phyloP scores from a whole-genome alignment of 768 basidiomycete species.

The Pleurotus ostreatus region DNA sequence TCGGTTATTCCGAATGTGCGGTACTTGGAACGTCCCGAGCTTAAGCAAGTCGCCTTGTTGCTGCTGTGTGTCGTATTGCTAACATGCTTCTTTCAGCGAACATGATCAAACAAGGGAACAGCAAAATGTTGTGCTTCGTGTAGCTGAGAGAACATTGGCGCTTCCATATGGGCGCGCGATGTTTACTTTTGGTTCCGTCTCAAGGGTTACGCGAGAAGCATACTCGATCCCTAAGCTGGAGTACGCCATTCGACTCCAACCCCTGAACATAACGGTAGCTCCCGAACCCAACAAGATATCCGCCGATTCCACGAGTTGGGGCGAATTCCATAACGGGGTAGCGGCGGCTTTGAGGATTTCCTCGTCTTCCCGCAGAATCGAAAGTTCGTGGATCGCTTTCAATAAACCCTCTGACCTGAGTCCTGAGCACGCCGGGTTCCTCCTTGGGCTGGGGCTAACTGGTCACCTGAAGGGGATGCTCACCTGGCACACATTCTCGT shows the following conservation, averaged over 20 bases:
- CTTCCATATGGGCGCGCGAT: conserved; percentile 87
- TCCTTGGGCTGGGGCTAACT: conserved; percentile 87
- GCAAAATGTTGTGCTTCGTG: conserved; percentile 72
- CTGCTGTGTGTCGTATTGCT: conserved; percentile 1
- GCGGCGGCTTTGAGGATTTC: conserved; percentile 86
- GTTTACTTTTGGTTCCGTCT: conserved; percentile 85
- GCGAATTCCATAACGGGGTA: conserved; percentile 98
- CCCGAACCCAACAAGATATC: conserved; percentile 74
- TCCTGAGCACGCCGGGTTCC: conserved; percentile 93
- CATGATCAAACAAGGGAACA: conserved; percentile 85
- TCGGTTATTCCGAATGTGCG: conserved; percentile 64
- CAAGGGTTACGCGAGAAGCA: conserved; percentile 71
- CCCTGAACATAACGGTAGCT: conserved; percentile 57
- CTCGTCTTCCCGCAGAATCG: conserved; percentile 67
- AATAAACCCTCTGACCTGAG: conserved; percentile 90
- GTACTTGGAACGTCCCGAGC: conserved; percentile 62
- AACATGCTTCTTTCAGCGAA: conserved; percentile 48
- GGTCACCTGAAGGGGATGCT: conserved; percentile 88
- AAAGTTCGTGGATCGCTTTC: conserved; percentile 95
- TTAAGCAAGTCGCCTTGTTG: conserved; percentile 45
- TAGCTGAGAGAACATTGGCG: conserved; percentile 87
- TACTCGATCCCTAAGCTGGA: conserved; percentile 80
- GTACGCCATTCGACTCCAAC: conserved; percentile 69
- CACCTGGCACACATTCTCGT: conserved; percentile 94
- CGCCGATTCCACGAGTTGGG: conserved; percentile 77